A percentile compares a stretch with the other conserved stretches of the same genome.
phyloP scores from a whole-genome alignment of 2,329 filamentous ascomycete genomes.

The Aschersonia sp. region DNA sequence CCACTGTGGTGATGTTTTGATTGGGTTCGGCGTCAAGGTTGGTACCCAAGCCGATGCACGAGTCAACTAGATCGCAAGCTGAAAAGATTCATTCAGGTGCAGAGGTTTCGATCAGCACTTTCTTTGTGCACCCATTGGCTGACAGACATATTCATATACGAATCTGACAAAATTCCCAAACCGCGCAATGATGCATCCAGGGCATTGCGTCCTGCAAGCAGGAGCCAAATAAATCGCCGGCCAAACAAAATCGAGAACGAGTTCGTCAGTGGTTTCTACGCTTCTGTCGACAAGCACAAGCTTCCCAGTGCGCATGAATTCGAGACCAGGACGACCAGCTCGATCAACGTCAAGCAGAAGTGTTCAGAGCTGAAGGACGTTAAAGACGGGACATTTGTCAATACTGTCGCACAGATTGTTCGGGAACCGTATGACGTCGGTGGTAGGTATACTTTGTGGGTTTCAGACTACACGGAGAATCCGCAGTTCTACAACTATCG shows the following conservation, averaged over 20 bases:
- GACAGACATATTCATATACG: conserved; percentile 32
- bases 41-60: conserved; percentile 2
- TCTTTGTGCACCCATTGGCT: conserved; percentile 28
- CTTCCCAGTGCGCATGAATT: conserved; percentile 32
- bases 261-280: conserved; percentile 34
- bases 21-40: conserved; percentile 41
- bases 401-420: conserved; percentile 60
- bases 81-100: conserved; percentile 18
- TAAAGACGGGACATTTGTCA: conserved; percentile 38
- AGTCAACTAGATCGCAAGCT: not conserved
- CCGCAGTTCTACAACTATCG: conserved; percentile 38
- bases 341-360: conserved; percentile 34
- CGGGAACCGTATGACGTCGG: conserved; percentile 26
- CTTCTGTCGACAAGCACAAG: conserved; percentile 24
- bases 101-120: conserved; percentile 16
- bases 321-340: conserved; percentile 18
- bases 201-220: conserved; percentile 11
- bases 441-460: conserved; percentile 47
- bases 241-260: conserved; percentile 16
- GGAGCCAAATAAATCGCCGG: conserved; percentile 7
- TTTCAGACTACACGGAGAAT: conserved; percentile 76
- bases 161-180: conserved; percentile 13
- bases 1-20: conserved; percentile 22
- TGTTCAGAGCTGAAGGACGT: conserved; percentile 53
- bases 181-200: conserved; percentile 20